Evolutionary conservation across 2,329 filamentous ascomycete species (phyloP).

Genomic region (Clarireedia hainanense): DNA sequence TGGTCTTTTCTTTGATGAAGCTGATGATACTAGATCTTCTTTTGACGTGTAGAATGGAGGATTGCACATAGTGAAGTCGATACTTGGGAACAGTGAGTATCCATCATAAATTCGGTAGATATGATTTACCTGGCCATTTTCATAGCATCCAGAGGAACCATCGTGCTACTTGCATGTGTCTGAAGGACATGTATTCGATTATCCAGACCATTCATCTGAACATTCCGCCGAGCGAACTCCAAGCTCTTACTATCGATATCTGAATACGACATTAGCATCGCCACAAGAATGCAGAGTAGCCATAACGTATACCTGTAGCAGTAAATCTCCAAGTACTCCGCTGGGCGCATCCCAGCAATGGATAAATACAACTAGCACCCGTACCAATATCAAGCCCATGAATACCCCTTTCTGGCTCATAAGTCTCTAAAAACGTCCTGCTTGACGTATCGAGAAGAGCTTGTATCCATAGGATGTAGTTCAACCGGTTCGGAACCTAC

Average conservation of each 20-base stretch:
- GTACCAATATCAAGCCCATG: conserved; percentile 80
- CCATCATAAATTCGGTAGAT: neutral
- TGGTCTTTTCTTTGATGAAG: conserved; percentile 55
- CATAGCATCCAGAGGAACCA: conserved; percentile 53
- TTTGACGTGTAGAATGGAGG: conserved; percentile 85
- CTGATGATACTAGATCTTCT: conserved; percentile 58
- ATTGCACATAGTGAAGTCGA: conserved; percentile 90
- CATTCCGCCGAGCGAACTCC: conserved; percentile 57
- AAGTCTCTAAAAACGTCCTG: conserved; percentile 37
- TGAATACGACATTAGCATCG: conserved; percentile 24
- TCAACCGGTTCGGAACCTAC: conserved; percentile 60
- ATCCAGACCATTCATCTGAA: conserved; percentile 56
- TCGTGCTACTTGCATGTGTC: conserved; percentile 39
- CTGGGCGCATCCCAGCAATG: conserved; percentile 66
- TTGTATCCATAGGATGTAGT: conserved; percentile 88
- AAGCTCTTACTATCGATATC: conserved; percentile 73
- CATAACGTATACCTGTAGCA: conserved; percentile 44
- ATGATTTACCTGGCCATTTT: conserved; percentile 31
- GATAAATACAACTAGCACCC: conserved; percentile 86
- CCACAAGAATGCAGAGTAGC: conserved; percentile 16
- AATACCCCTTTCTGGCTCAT: conserved; percentile 47
- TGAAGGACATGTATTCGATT: conserved; percentile 56
- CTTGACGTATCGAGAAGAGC: conserved; percentile 61
- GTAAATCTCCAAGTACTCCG: conserved; percentile 64
- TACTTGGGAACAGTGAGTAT: conserved; percentile 27